phyloP scores from a whole-genome alignment of 2,329 filamentous ascomycete species.

The Aspergillus brunneoviolaceus region DNA sequence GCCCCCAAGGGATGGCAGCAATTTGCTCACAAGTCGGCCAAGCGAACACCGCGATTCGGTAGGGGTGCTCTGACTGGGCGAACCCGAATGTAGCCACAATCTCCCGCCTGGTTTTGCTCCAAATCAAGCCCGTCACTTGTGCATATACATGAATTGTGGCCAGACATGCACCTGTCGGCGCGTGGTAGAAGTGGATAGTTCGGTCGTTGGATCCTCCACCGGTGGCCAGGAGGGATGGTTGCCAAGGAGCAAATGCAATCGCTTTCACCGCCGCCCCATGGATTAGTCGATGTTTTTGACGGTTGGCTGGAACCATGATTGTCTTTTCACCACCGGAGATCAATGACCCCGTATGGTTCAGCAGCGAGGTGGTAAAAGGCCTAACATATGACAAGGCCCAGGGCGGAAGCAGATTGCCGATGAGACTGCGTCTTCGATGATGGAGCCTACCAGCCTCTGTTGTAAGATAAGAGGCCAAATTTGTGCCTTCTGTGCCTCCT shows the following conservation, averaged over 20 bases:
- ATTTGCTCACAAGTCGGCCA: conserved; percentile 91
- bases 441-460: conserved; percentile 21
- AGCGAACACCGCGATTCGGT: conserved; percentile 86
- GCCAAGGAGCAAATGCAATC: conserved; percentile 95
- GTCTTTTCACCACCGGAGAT: conserved; percentile 39
- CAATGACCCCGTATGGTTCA: conserved; percentile 28
- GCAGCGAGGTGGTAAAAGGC: conserved; percentile 21
- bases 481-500: conserved; percentile 15
- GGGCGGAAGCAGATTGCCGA: conserved; percentile 29
- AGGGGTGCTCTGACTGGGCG: conserved; percentile 82
- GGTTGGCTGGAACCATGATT: conserved; percentile 53
- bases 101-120: conserved; percentile 80
- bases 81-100: conserved; percentile 95
- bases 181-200: conserved; percentile 94
- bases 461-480: conserved; percentile 24
- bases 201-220: conserved; percentile 93
- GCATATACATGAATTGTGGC: conserved; percentile 90
- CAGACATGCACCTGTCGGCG: conserved; percentile 74
- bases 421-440: conserved; percentile 23
- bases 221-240: conserved; percentile 79
- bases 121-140: conserved; percentile 90
- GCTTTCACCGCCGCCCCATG: conserved; percentile 93
- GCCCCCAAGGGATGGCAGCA: conserved; percentile 79
- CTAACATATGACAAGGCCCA: conserved; percentile 24
- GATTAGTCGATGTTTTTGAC: conserved; percentile 69